Conservation (phyloP, 1,139 yeast species). For the Diutina mesorugosa region DNA sequence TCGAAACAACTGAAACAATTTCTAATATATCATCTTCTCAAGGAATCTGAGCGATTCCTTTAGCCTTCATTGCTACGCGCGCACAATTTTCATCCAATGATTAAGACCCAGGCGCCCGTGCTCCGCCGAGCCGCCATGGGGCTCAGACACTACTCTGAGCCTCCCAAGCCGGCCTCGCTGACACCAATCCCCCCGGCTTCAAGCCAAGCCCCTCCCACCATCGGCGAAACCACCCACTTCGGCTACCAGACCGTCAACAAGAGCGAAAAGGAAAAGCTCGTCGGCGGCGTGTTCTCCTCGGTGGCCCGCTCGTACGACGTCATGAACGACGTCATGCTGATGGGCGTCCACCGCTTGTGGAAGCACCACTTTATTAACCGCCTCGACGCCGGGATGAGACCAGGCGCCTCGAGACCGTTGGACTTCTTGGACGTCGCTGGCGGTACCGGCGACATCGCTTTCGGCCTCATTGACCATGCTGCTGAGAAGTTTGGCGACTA, state of each 20-base stretch:
- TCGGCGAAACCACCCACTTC: slow-evolving; percentile 64
- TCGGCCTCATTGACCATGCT: slow-evolving; percentile 88
- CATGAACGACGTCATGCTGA: slow-evolving; percentile 97
- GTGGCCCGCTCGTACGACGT: slow-evolving; percentile 91
- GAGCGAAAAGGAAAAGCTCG: slow-evolving; percentile 75
- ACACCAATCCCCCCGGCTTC: background rate
- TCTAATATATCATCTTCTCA: too few species aligned
- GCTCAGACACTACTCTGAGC: background rate
- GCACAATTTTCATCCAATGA: background rate
- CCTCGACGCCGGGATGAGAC: slow-evolving; percentile 88
- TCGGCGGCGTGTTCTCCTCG: slow-evolving; percentile 81
- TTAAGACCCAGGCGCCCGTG: background rate
- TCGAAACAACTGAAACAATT: too few species aligned
- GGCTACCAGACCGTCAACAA: slow-evolving; percentile 80
- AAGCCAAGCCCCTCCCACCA: background rate
- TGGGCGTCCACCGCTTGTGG: slow-evolving; percentile 94
- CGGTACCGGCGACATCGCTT: slow-evolving; percentile 97
- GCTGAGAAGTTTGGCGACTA: slow-evolving; percentile 65
- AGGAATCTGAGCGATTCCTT: too few species aligned
- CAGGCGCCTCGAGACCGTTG: slow-evolving; percentile 67
- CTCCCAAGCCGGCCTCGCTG: background rate
- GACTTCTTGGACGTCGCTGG: slow-evolving; percentile 95
- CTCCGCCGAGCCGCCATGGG: background rate
- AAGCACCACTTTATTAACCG: slow-evolving; percentile 79
- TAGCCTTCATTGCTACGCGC: background rate